Conservation (phyloP, 164 flowering plant species). For the Umbilicus rupestris region DNA sequence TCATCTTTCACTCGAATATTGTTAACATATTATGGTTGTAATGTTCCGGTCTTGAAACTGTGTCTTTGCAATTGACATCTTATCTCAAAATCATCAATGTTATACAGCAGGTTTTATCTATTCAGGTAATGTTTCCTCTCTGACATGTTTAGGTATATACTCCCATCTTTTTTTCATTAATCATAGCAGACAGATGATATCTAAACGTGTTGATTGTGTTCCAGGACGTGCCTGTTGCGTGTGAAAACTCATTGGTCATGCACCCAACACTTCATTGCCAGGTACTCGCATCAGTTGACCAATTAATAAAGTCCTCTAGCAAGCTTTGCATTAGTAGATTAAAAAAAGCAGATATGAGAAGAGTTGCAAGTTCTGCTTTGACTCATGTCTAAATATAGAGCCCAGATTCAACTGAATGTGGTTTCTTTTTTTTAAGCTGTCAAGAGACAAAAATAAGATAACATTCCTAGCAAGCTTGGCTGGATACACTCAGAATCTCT, state of each 20-base stretch:
- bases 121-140: not conserved
- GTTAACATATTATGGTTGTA: not conserved
- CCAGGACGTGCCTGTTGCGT: not conserved
- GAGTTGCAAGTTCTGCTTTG: not conserved
- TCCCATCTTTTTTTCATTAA: not conserved
- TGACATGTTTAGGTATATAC: not conserved
- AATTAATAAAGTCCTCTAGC: not conserved
- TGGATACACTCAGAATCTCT: not conserved
- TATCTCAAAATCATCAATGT: not conserved
- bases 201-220: not conserved
- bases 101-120: not conserved
- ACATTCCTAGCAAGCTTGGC: not conserved
- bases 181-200: not conserved
- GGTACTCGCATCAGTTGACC: not conserved
- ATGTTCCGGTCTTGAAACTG: not conserved
- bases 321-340: not conserved
- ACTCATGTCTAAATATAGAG: not conserved
- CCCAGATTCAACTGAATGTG: not conserved
- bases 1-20: not conserved
- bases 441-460: not conserved
- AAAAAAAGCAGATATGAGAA: not conserved
- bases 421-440: not conserved
- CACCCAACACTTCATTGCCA: not conserved
- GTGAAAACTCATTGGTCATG: not conserved
- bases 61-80: not conserved